Conservation (phyloP, 192 early-diverging fungal genomes). For the Podila verticillata region DNA sequence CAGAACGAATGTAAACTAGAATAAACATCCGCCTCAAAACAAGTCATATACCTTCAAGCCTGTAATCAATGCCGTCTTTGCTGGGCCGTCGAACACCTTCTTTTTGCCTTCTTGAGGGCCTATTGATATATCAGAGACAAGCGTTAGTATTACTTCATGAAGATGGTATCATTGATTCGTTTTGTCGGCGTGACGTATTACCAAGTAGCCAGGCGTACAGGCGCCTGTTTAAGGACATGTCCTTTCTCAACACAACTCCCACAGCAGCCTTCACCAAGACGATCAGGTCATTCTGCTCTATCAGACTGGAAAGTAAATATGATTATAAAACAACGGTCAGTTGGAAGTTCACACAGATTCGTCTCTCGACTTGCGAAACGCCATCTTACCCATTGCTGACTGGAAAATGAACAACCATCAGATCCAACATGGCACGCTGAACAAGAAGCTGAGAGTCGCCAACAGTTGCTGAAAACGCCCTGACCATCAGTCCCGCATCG, state of each 20-base stretch:
- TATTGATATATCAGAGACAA: not conserved
- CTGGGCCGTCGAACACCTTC: slow-evolving; percentile 61
- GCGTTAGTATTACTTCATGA: not conserved
- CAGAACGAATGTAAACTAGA: too few species aligned
- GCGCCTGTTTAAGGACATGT: slow-evolving; percentile 93
- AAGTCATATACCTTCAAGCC: slow-evolving; percentile 57
- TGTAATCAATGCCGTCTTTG: slow-evolving; percentile 59
- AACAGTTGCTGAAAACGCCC: slow-evolving; percentile 78
- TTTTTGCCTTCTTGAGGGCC: slow-evolving; percentile 55
- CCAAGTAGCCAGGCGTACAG: slow-evolving; percentile 93
- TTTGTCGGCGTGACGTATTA: not conserved
- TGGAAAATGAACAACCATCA: slow-evolving; percentile 79
- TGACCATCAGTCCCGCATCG: slow-evolving; percentile 73
- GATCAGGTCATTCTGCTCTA: slow-evolving; percentile 72
- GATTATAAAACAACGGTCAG: not conserved
- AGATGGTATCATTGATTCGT: too few species aligned
- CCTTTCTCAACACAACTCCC: slow-evolving; percentile 84
- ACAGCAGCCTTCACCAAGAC: slow-evolving; percentile 78
- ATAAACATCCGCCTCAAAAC: too few species aligned
- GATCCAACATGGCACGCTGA: slow-evolving; percentile 83
- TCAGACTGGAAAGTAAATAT: slow-evolving; percentile 47
- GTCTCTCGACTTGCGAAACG: not conserved
- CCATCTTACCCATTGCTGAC: slow-evolving; percentile 63
- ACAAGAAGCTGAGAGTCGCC: slow-evolving; percentile 83
- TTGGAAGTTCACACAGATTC: not conserved